Percentiles rank a stretch among this genome's conserved stretches.
Evolutionary conservation across 2,329 filamentous ascomycete genomes (phyloP).

Genomic region (Xylariaceae sp.): DNA sequence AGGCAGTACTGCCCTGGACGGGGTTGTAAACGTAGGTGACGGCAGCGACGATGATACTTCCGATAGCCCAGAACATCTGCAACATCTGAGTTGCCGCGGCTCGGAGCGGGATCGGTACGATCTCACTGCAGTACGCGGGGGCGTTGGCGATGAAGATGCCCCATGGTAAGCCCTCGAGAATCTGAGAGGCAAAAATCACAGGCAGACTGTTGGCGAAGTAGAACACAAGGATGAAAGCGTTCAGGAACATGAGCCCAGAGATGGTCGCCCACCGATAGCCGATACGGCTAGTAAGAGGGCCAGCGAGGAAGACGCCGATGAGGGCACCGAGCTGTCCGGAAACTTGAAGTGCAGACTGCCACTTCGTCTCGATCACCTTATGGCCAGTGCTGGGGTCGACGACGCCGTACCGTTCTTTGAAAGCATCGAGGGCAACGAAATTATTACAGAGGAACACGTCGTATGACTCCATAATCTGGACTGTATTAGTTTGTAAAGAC

Average conservation of each 20-base stretch:
- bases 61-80: constrained; percentile 65
- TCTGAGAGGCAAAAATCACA: constrained; percentile 49
- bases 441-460: constrained; percentile 58
- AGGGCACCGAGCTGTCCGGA: constrained; percentile 56
- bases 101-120: constrained; percentile 55
- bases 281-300: constrained; percentile 55
- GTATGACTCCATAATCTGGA: constrained; percentile 63
- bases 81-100: constrained; percentile 58
- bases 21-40: constrained; percentile 52
- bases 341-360: constrained; percentile 56
- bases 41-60: constrained; percentile 55
- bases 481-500: constrained; percentile 1
- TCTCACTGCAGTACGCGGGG: constrained; percentile 57
- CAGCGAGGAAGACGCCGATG: constrained; percentile 56
- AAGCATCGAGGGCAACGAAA: constrained; percentile 50
- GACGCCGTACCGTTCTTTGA: constrained; percentile 46
- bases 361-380: constrained; percentile 45
- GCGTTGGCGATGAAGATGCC: constrained; percentile 64
- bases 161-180: constrained; percentile 61
- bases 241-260: constrained; percentile 51
- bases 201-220: constrained; percentile 42
- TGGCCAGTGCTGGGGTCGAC: constrained; percentile 18
- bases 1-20: constrained; percentile 6
- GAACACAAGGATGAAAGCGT: constrained; percentile 53
- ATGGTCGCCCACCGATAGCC: constrained; percentile 59